Conservation (phyloP, 129 eudicot genomes). For the Gnaphalium uliginosum region DNA sequence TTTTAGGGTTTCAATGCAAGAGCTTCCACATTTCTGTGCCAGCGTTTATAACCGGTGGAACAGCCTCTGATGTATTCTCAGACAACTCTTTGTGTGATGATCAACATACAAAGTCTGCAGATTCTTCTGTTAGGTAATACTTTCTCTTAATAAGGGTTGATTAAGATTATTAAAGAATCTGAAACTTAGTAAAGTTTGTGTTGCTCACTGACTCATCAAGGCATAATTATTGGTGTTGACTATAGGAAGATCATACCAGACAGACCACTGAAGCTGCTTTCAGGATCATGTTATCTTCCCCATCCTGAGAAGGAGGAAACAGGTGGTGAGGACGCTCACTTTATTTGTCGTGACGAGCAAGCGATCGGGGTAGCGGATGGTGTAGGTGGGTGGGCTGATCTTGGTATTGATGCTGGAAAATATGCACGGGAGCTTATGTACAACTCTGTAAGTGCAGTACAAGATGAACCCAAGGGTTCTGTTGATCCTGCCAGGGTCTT, state of each 20-base stretch:
- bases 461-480: constrained; percentile 86
- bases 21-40: constrained; percentile 52
- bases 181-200: background rate
- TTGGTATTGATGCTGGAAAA: constrained; percentile 79
- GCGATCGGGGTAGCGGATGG: constrained; percentile 99
- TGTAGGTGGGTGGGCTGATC: constrained; percentile 97
- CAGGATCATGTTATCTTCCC: constrained; percentile 94
- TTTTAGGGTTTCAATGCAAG: constrained; percentile 45
- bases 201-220: background rate
- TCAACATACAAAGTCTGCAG: constrained; percentile 44
- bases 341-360: constrained; percentile 74
- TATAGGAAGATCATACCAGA: constrained; percentile 44
- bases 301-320: constrained; percentile 96
- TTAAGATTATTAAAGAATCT: background rate
- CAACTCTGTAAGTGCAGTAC: constrained; percentile 74
- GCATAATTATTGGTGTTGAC: constrained; percentile 24
- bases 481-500: constrained; percentile 87
- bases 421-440: constrained; percentile 94
- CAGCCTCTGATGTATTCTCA: constrained; percentile 58
- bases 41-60: constrained; percentile 53
- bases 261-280: constrained; percentile 63
- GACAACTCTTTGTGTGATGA: constrained; percentile 49
- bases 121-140: constrained; percentile 52
- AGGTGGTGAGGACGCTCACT: constrained; percentile 97
- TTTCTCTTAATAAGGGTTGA: background rate